Conservation (phyloP, 2,329 filamentous ascomycete species). For the Pestalotiopsis sp. region DNA sequence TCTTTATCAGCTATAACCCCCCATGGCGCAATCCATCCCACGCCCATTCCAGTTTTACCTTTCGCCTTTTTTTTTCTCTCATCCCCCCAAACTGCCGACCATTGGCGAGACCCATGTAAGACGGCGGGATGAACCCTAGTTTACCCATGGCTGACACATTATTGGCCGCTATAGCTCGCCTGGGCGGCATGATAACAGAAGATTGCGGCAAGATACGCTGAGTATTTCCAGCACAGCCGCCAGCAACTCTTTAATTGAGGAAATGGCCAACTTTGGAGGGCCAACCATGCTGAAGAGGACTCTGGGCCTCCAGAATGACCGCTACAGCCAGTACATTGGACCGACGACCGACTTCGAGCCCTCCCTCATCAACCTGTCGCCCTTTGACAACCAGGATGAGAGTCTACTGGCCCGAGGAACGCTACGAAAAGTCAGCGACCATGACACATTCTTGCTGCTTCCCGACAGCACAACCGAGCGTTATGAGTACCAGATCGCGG, state of each 20-base stretch:
- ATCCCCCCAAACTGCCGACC: background rate
- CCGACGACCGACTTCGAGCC: conserved; percentile 84
- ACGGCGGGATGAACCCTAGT: conserved; percentile 7
- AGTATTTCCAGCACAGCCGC: conserved; percentile 65
- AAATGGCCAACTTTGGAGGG: conserved; percentile 72
- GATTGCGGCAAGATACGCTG: conserved; percentile 55
- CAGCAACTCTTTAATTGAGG: conserved; percentile 67
- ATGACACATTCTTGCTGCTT: conserved; percentile 80
- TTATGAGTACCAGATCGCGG: conserved; percentile 69
- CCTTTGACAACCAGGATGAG: conserved; percentile 81
- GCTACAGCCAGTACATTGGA: conserved; percentile 83
- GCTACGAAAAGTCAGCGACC: conserved; percentile 75
- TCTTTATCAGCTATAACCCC: conserved; percentile 31
- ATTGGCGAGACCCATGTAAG: background rate
- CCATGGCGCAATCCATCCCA: conserved; percentile 24
- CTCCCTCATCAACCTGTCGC: conserved; percentile 78
- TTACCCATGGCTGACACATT: conserved; percentile 44
- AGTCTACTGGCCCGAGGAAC: conserved; percentile 71
- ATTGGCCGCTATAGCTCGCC: conserved; percentile 59
- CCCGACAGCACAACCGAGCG: conserved; percentile 75
- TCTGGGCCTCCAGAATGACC: conserved; percentile 75
- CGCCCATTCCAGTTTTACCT: conserved; percentile 15
- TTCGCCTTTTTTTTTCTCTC: background rate
- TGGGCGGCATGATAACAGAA: conserved; percentile 56
- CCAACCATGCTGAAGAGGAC: conserved; percentile 69